Conservation (phyloP, 257 asterid species). For the Jaltomata sinuosa region DNA sequence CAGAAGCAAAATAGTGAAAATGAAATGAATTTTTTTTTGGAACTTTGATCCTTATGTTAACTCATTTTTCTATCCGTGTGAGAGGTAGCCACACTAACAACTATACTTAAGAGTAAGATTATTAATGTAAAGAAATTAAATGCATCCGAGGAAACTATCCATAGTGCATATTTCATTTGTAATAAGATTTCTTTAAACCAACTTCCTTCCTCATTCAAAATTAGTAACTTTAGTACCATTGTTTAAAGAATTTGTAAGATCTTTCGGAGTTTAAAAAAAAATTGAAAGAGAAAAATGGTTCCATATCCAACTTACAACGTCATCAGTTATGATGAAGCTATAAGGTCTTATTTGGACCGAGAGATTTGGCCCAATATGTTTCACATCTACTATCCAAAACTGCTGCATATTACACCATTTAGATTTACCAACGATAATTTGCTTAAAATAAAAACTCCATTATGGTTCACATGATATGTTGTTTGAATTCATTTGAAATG, state of each 20-base stretch:
- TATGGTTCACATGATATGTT: not conserved
- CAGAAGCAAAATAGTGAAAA: not conserved
- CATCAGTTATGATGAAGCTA: not conserved
- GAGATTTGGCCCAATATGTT: not conserved
- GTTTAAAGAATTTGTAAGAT: not conserved
- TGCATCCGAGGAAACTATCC: not conserved
- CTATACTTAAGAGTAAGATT: not conserved
- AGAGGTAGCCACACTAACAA: not conserved
- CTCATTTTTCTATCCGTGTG: not conserved
- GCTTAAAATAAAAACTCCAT: not conserved
- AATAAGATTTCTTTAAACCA: not conserved
- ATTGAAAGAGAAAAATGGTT: not conserved
- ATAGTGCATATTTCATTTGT: not conserved
- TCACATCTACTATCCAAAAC: not conserved
- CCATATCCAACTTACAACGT: not conserved
- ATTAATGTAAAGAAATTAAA: not conserved
- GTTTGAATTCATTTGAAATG: not conserved
- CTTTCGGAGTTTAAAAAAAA: not conserved
- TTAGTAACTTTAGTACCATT: not conserved
- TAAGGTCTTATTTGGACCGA: not conserved
- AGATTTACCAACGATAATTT: not conserved
- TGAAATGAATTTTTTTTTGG: not conserved
- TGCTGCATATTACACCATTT: not conserved
- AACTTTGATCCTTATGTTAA: not conserved
- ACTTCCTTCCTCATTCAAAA: not conserved